These are phyloP conservation scores for Acacia concinna DNA, from an alignment of 331 rosid species.

Conservation along the genomic window DNA sequence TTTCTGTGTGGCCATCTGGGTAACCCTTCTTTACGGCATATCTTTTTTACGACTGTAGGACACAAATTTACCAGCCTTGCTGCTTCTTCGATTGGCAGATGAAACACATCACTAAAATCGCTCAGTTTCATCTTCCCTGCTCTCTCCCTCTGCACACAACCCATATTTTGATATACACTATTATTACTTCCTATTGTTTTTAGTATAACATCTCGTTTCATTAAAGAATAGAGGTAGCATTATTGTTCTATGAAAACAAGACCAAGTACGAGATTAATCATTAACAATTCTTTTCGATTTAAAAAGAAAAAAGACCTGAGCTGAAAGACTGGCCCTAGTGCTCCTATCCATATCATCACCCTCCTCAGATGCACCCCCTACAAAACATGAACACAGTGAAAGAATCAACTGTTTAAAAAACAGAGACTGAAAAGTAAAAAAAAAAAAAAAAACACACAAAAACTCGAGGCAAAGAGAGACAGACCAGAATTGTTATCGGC, in stretches of 20 bases:
- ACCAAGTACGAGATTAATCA: background rate
- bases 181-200: too few species aligned
- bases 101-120: constrained; percentile 50
- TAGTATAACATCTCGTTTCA: too few species aligned
- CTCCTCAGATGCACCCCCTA: background rate
- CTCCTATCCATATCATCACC: background rate
- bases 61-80: constrained; percentile 48
- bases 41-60: constrained; percentile 66
- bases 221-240: too few species aligned
- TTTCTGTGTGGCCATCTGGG: constrained; percentile 83
- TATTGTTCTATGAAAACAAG: background rate
- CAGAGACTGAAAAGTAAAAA: background rate
- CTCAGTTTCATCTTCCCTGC: constrained; percentile 49
- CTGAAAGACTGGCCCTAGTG: constrained; percentile 37
- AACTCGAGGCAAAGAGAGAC: background rate
- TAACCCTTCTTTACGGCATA: constrained; percentile 58
- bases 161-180: background rate
- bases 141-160: constrained; percentile 65
- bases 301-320: constrained; percentile 39
- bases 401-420: background rate
- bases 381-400: background rate
- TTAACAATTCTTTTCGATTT: too few species aligned
- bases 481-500: background rate
- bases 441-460: too few species aligned
- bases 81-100: constrained; percentile 65